Evolutionary conservation across 805 yeast genomes (phyloP), one percentile per base, ranked within the genome.

Genomic region (Yarrowia keelungensis): DNA sequence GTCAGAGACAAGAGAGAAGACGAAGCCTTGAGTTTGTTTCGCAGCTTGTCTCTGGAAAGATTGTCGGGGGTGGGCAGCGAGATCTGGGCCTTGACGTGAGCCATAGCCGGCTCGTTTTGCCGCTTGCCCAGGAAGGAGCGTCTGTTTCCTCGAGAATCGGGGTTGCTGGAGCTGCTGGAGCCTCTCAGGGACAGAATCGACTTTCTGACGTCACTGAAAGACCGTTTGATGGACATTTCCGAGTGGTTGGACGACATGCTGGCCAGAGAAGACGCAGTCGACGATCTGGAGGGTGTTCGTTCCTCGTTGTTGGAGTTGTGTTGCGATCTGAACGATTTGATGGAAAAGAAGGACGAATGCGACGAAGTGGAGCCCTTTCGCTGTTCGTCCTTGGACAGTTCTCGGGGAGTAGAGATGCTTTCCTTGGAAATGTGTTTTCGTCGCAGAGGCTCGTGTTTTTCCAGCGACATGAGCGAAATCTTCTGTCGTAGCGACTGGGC

Each of bases 41-140:
- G 81, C 66, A 87, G 78, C 70, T 86, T 87, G 70, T 83, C 86
- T 43, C 86, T 80, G 15, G 89, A 83, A 12, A 81, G 82, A 46
- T 83, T 84, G 69, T 84, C 85, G 8, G 89, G 87, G 4, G 84
- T 80, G 0, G 91, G 91, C 69, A 85, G 76, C 4, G 90, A 87
- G 15, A 87, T 87, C 77, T 79, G 80, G 8, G 79, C 73, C 69
- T 79, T 80, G 67, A 77, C 80, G 56, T 76, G 61, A 14, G 56
- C 58, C 41, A 64, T 38, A n/a, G 50, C 67, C 4, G 53, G 62
- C 10, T 22, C 68, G 42, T 68, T 62, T 16, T 69, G 14, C n/a
- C 69, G 69, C 5, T 19, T 69, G 19, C 54, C 58, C 2, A 50
- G 56, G 12, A 41, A 32, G 0, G 70, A 67, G 35, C 41, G 54